Percentiles rank a stretch among this genome's conserved stretches.
Evolutionary conservation across 202 grass and related monocot genomes (phyloP).

Genomic region (Cymbopogon flexuosus): DNA sequence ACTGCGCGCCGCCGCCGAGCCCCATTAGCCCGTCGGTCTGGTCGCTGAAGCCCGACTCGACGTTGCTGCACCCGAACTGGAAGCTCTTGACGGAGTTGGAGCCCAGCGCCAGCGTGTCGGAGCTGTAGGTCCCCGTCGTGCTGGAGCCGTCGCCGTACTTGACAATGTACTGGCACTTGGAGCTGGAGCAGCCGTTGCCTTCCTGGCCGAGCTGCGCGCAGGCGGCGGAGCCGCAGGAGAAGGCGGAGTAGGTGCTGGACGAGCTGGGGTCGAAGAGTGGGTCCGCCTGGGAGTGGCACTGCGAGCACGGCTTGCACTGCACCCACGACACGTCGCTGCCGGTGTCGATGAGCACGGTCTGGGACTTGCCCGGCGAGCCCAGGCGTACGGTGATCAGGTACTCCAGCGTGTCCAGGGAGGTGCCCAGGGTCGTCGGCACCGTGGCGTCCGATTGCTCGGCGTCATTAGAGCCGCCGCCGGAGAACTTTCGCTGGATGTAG

Average conservation of each 20-base stretch:
- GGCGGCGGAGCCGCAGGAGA: constrained; percentile 22
- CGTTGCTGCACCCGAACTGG: constrained; percentile 51
- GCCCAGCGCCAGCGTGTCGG: constrained; percentile 36
- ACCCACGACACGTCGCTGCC: constrained; percentile 62
- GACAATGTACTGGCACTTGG: constrained; percentile 37
- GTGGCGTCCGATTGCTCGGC: constrained; percentile 20
- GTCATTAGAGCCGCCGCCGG: not conserved
- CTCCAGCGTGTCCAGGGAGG: constrained; percentile 13
- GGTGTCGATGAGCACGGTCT: constrained; percentile 47
- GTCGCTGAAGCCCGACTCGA: constrained; percentile 5
- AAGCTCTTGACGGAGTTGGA: constrained; percentile 20
- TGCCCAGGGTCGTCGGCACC: constrained; percentile 30
- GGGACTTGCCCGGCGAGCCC: constrained; percentile 32
- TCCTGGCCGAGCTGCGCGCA: not conserved
- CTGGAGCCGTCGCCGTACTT: constrained; percentile 25
- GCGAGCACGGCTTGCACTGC: constrained; percentile 48
- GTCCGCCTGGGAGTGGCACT: constrained; percentile 30
- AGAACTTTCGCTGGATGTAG: constrained; percentile 39
- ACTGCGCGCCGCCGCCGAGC: constrained; percentile 39
- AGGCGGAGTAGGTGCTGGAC: constrained; percentile 36
- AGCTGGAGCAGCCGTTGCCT: constrained; percentile 13
- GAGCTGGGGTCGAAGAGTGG: constrained; percentile 37
- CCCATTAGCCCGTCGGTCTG: constrained; percentile 42
- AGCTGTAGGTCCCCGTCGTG: constrained; percentile 36
- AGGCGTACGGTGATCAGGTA: constrained; percentile 48